Evolutionary conservation across 2,329 filamentous ascomycete species (phyloP).

Genomic region (Pseudogymnoascus sp.): DNA sequence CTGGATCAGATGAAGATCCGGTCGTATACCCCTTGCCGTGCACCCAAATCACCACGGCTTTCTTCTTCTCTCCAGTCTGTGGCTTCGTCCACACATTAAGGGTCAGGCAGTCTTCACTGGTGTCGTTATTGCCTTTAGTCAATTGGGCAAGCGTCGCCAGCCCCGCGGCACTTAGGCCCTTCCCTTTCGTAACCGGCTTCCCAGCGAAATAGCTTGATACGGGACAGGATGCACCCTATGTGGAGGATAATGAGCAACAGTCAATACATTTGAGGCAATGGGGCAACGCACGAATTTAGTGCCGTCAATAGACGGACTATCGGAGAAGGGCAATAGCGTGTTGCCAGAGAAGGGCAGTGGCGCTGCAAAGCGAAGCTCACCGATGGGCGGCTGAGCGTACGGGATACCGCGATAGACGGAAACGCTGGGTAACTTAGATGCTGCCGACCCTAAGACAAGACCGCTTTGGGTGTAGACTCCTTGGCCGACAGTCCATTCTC

Average conservation of each 20-base stretch:
- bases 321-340: conserved; percentile 15
- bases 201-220: neutral
- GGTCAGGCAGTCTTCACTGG: conserved; percentile 24
- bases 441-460: conserved; percentile 23
- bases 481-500: conserved; percentile 19
- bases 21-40: conserved; percentile 37
- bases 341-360: conserved; percentile 15
- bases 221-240: neutral
- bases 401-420: conserved; percentile 40
- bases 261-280: conserved; percentile 7
- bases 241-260: neutral
- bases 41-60: conserved; percentile 40
- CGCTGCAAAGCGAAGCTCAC: conserved; percentile 34
- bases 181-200: neutral
- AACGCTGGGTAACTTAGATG: conserved; percentile 15
- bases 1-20: conserved; percentile 33
- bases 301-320: neutral
- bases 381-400: conserved; percentile 45
- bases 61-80: conserved; percentile 21
- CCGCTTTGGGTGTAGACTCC: conserved; percentile 25
- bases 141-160: conserved; percentile 13
- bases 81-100: conserved; percentile 23
- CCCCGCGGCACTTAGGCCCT: conserved; percentile 22
- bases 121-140: neutral
- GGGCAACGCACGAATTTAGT: conserved; percentile 8